Evolutionary conservation across 2,329 filamentous ascomycete species (phyloP).

Genomic region (Orbilia javanica): DNA sequence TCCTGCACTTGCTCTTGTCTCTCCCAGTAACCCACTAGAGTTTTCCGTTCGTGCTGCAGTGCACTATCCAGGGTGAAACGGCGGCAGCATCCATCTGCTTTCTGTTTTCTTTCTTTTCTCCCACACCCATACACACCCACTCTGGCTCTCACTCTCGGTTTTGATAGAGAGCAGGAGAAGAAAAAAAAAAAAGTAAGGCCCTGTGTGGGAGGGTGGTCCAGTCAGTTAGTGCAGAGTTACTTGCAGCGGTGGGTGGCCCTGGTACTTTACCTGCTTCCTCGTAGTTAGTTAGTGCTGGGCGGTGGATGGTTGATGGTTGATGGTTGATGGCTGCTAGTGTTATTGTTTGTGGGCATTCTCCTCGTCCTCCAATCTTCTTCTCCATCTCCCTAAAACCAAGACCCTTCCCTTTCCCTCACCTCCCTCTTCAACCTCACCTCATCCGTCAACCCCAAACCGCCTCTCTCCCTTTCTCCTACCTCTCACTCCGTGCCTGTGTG

Average conservation of each 20-base stretch:
- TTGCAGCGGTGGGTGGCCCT: conserved; percentile 9
- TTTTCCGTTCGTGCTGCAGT: conserved; percentile 36
- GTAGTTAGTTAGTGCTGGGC: neutral
- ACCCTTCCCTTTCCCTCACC: conserved; percentile 46
- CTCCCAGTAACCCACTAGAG: conserved; percentile 30
- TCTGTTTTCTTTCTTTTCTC: no score
- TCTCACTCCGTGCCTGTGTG: conserved; percentile 45
- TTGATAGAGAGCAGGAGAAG: neutral
- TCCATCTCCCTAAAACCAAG: conserved; percentile 57
- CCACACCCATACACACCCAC: conserved; percentile 4
- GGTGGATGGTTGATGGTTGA: no score
- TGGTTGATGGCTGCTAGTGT: conserved; percentile 8
- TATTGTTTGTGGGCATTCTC: conserved; percentile 22
- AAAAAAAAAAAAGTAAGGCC: neutral
- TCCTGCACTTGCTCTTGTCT: conserved; percentile 35
- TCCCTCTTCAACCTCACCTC: conserved; percentile 39
- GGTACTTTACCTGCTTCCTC: neutral
- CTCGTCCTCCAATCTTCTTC: conserved; percentile 31
- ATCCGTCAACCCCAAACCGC: conserved; percentile 41
- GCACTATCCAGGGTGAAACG: conserved; percentile 44
- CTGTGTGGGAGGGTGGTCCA: conserved; percentile 3
- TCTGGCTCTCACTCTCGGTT: neutral
- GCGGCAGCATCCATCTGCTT: conserved; percentile 30
- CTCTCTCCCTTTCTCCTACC: conserved; percentile 38
- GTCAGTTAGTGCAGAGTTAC: conserved; percentile 19